Conservation (phyloP, 768 basidiomycete genomes). For the Collybiopsis confluens region DNA sequence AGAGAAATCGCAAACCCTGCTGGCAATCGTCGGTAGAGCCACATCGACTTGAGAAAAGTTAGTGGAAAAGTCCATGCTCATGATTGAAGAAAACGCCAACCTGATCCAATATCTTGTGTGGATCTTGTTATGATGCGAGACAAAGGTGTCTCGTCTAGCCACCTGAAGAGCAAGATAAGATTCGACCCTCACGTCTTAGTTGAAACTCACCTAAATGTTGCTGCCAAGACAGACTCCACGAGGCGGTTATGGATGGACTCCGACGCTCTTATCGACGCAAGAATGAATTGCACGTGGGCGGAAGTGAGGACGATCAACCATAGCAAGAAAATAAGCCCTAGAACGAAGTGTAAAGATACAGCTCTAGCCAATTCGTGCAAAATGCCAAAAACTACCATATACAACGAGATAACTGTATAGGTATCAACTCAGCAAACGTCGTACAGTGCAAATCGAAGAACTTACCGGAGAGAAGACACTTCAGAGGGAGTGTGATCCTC, state of each 20-base stretch:
- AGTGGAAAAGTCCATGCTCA: neutral
- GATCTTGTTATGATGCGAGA: slow-evolving; percentile 45
- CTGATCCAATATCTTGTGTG: slow-evolving; percentile 41
- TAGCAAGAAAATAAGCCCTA: slow-evolving; percentile 10
- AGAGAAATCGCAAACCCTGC: slow-evolving; percentile 10
- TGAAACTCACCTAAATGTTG: slow-evolving; percentile 18
- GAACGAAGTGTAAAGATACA: slow-evolving; percentile 21
- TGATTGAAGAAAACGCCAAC: slow-evolving; percentile 11
- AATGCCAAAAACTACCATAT: slow-evolving; percentile 3
- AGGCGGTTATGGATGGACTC: slow-evolving; percentile 25
- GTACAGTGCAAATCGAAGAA: slow-evolving; percentile 4
- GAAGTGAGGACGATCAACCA: slow-evolving; percentile 23
- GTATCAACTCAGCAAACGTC: neutral
- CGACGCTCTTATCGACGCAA: slow-evolving; percentile 26
- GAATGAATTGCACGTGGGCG: slow-evolving; percentile 26
- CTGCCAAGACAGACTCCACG: slow-evolving; percentile 23
- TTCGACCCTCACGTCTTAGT: slow-evolving; percentile 37
- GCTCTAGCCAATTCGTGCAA: too few relatives aligned
- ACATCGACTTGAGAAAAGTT: slow-evolving; percentile 11
- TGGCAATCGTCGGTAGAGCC: slow-evolving; percentile 7
- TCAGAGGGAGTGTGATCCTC: slow-evolving; percentile 20
- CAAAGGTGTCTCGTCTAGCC: slow-evolving; percentile 45
- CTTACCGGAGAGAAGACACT: slow-evolving; percentile 25
- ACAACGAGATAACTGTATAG: neutral
- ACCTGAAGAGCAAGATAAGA: slow-evolving; percentile 30